Base-by-base conservation (phyloP, 2,329 filamentous ascomycete genomes). In the Talaromyces marneffei region DNA sequence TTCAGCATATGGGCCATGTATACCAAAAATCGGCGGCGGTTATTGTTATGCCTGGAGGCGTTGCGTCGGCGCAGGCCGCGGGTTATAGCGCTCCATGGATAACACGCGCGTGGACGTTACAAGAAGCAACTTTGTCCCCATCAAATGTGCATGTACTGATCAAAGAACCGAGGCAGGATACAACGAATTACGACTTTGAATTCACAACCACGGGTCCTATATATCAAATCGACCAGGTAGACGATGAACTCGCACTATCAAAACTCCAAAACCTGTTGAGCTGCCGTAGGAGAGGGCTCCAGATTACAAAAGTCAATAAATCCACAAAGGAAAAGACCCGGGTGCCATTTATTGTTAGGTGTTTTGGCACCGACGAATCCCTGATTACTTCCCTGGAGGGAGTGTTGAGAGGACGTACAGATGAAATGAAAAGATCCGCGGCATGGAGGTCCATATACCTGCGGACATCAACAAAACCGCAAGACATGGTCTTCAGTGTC, bases 401-500 rank as follows among this genome's bases (percentile, higher is more conserved):
- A 16, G 56, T 58, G 39, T 58, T 58, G 20, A 37, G 40, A 1
- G 56, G 56, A 9, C 29, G 14, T 31, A 58, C 56, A 18, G 40
- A 58, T 33, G 56, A 20, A 58, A 58, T 58, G 56, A 58, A 48
- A n/a, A 48, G 33, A 35, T 58, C 56, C 25, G 56, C 56, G 14
- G 40, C 56, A 58, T 58, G 56, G 56, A 48, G 56, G 20, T 35
- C 27, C 37, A 58, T 58, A 4, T 58, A 35, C 27, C 29, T 58
- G 9, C 56, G 56, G 10, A 58, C 56, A 31, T 58, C 56, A n/a
- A 58, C 56, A 7, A 58, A 58, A 48, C 42, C 56, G 16, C 56
- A 58, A 2, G 56, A 58, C 31, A 58, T 58, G 56, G 56, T 58
- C n/a, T 58, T 58, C 40, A 58, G 56, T 29, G 56, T 58, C 39